Evolutionary conservation across 169 alveolate species (phyloP).

Genomic region (Cytauxzoon felis): DNA sequence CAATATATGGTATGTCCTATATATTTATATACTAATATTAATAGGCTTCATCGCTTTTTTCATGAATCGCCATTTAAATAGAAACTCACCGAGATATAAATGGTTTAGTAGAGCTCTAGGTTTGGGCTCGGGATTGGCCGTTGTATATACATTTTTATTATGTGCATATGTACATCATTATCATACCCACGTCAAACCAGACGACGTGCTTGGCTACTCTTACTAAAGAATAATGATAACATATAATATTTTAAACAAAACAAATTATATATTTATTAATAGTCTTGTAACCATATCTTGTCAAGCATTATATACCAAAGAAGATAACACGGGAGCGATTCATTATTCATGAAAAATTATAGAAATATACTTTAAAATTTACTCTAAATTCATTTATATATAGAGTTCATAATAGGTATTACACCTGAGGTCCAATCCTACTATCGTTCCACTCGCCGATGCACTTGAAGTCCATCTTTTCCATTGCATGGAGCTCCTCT

Average conservation of each 20-base stretch:
- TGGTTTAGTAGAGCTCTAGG: constrained; percentile 49
- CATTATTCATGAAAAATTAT: no score
- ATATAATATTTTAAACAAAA: not conserved
- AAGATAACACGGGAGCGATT: no score
- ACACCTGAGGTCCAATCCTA: no score
- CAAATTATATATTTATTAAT: not conserved
- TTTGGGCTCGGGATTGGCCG: constrained; percentile 39
- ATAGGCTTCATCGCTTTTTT: constrained; percentile 40
- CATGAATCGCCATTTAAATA: not conserved
- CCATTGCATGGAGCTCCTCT: no score
- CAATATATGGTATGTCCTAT: constrained; percentile 21
- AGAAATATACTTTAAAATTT: no score
- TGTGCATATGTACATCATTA: constrained; percentile 43
- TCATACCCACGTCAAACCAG: not conserved
- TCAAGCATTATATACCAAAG: not conserved
- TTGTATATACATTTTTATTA: constrained; percentile 27
- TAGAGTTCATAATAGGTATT: no score
- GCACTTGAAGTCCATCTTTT: not conserved
- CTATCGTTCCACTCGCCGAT: no score
- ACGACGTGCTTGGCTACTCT: constrained; percentile 34
- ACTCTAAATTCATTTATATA: no score
- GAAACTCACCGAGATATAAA: constrained; percentile 20
- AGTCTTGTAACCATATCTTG: not conserved
- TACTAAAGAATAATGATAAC: not conserved
- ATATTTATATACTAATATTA: not conserved